These are phyloP conservation scores for Lotmaria passim DNA, from an alignment of 208 protist genomes.

Conservation along the genomic window DNA sequence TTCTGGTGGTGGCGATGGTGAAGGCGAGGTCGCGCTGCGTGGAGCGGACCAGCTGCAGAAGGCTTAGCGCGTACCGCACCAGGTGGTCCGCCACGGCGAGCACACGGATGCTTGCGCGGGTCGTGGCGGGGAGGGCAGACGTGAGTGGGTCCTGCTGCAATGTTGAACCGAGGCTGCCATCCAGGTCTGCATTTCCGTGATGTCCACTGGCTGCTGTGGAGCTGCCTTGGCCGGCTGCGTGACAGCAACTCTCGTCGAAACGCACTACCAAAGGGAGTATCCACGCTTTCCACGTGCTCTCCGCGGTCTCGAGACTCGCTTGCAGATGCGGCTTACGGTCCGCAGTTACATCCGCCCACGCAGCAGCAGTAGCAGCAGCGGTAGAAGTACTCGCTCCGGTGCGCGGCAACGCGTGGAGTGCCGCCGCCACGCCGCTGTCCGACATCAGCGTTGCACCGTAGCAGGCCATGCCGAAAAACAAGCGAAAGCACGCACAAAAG, in stretches of 20 bases:
- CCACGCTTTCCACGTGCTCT: conserved; percentile 10
- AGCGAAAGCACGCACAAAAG: conserved; percentile 24
- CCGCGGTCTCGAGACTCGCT: background rate
- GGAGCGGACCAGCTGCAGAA: conserved; percentile 17
- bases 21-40: background rate
- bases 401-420: background rate
- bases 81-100: conserved; percentile 15
- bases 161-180: no score
- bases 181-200: no score
- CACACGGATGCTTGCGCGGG: no score
- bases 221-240: background rate
- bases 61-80: conserved; percentile 13
- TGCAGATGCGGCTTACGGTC: no score
- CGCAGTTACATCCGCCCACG: no score
- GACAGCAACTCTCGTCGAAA: conserved; percentile 6
- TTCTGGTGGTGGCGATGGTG: background rate
- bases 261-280: conserved; percentile 24
- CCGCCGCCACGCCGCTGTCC: conserved; percentile 1
- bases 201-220: no score
- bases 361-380: no score
- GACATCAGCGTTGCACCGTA: conserved; percentile 18
- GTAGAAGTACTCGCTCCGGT: background rate
- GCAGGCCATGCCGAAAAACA: conserved; percentile 26
- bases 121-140: no score
- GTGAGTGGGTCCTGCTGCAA: no score